phyloP scores from a whole-genome alignment of 805 yeast species.

The Candida yuanshanica region DNA sequence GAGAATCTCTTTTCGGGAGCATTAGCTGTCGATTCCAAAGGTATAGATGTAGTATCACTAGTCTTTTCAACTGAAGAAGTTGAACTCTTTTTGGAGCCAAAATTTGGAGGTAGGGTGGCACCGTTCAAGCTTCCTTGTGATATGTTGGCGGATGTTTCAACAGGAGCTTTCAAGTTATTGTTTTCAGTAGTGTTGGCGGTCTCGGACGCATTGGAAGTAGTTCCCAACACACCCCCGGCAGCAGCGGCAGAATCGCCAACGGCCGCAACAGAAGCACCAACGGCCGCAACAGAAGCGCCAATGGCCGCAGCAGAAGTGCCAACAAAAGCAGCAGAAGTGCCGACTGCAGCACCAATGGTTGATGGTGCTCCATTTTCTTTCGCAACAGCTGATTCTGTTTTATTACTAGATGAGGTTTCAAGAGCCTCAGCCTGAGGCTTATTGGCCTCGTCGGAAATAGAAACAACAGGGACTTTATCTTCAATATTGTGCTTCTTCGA shows the following conservation, averaged over 20 bases:
- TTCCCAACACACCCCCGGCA: background rate
- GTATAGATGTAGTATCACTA: constrained; percentile 1
- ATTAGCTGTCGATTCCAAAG: constrained; percentile 1
- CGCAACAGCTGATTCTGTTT: no score
- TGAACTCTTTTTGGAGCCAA: constrained; percentile 15
- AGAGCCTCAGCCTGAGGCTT: no score
- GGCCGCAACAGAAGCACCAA: constrained; percentile 1
- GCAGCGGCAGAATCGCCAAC: constrained; percentile 1
- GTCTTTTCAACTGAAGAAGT: background rate
- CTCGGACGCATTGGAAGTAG: constrained; percentile 2
- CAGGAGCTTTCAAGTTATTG: constrained; percentile 1
- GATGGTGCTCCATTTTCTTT: no score
- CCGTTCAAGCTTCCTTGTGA: constrained; percentile 9
- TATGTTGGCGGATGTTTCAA: background rate
- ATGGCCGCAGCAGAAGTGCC: constrained; percentile 5
- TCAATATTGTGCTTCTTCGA: no score
- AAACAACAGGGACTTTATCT: background rate
- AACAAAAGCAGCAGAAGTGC: background rate
- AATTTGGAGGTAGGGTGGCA: constrained; percentile 20
- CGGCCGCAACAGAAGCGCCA: background rate
- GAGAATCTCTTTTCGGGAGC: background rate
- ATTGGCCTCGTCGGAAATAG: no score
- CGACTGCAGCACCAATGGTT: background rate
- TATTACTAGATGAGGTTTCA: background rate
- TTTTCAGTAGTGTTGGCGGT: no score